Conservation (phyloP, 2,329 filamentous ascomycete species). For the Clarireedia homoeocarpa region DNA sequence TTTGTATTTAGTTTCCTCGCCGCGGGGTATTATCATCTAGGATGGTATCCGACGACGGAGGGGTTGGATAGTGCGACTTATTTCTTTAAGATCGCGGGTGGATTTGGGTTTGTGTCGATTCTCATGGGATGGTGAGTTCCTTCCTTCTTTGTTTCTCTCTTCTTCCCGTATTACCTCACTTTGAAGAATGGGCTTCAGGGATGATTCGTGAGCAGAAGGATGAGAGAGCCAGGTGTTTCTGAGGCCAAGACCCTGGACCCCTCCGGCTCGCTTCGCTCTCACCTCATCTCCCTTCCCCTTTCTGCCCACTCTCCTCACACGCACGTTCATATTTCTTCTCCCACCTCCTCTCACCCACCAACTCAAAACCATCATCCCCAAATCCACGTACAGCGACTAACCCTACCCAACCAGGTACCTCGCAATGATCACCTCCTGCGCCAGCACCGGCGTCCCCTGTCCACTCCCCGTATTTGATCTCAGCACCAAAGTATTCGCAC, state of each 20-base stretch:
- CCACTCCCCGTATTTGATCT: slow-evolving; percentile 14
- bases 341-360: no score
- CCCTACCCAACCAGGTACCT: not conserved
- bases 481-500: slow-evolving; percentile 5
- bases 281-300: not conserved
- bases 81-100: slow-evolving; percentile 13
- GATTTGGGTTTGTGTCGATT: slow-evolving; percentile 12
- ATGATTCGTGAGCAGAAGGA: no score
- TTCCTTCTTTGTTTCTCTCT: not conserved
- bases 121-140: slow-evolving; percentile 11
- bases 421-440: slow-evolving; percentile 12
- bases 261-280: no score
- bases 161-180: no score
- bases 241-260: no score
- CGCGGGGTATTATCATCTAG: slow-evolving; percentile 9
- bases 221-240: no score
- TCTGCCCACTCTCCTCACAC: no score
- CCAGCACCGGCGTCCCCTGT: slow-evolving; percentile 14
- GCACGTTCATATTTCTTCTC: not conserved
- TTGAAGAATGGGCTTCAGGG: no score
- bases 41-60: slow-evolving; percentile 3
- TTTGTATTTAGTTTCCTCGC: slow-evolving; percentile 11
- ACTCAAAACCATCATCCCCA: no score
- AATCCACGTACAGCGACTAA: not conserved
- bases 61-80: slow-evolving; percentile 8